Conservation (phyloP, 2,329 filamentous ascomycete genomes). For the Aureobasidium namibiae region DNA sequence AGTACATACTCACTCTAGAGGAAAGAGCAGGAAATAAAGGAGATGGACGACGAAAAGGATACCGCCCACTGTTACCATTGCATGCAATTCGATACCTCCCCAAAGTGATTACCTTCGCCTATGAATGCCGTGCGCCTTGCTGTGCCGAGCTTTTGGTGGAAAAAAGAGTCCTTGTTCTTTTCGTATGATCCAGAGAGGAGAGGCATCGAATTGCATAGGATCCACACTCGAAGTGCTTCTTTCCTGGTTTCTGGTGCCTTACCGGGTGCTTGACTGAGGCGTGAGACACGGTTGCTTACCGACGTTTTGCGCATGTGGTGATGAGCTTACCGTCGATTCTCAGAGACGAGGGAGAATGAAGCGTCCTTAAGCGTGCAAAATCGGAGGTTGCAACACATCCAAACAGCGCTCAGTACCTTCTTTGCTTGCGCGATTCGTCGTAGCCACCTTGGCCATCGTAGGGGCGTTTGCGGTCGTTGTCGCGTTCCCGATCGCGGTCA, state of each 20-base stretch:
- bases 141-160: neutral
- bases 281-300: conserved; percentile 13
- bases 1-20: conserved; percentile 9
- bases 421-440: conserved; percentile 61
- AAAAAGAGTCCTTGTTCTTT: neutral
- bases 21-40: neutral
- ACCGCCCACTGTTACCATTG: neutral
- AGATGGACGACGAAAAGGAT: neutral
- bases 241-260: conserved; percentile 4
- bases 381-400: conserved; percentile 4
- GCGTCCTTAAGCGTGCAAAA: neutral
- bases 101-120: neutral
- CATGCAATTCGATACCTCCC: conserved; percentile 6
- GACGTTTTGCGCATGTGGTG: conserved; percentile 5
- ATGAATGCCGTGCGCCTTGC: neutral
- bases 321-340: conserved; percentile 8
- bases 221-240: neutral
- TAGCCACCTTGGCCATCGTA: conserved; percentile 64
- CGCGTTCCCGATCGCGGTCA: conserved; percentile 40
- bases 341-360: neutral
- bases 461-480: conserved; percentile 46
- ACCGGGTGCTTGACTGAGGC: conserved; percentile 8
- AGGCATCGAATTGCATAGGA: neutral
- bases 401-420: conserved; percentile 45
- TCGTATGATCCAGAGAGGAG: neutral